Percentiles rank a stretch among this genome's conserved stretches.
Evolutionary conservation across 2,329 filamentous ascomycete genomes (phyloP).

Genomic region (Aspergillus thermomutatus): DNA sequence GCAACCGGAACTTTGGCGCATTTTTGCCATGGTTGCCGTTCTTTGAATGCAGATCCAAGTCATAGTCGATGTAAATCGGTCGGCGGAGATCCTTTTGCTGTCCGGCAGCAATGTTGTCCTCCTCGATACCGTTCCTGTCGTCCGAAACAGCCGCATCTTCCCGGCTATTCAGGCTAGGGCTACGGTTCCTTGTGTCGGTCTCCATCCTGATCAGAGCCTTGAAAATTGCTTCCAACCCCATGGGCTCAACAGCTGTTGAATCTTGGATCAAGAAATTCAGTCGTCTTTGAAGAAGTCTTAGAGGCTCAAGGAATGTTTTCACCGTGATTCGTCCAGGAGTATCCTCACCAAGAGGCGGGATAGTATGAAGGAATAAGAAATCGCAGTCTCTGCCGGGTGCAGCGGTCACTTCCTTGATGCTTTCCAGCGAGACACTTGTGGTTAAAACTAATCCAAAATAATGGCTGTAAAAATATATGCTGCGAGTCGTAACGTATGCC

Average conservation of each 20-base stretch:
- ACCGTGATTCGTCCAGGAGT: conserved; percentile 74
- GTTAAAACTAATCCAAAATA: conserved; percentile 87
- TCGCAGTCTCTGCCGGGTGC: conserved; percentile 89
- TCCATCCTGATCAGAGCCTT: conserved; percentile 73
- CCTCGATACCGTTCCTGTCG: conserved; percentile 46
- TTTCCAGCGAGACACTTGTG: conserved; percentile 70
- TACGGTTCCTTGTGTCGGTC: conserved; percentile 54
- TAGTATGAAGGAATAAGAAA: conserved; percentile 81
- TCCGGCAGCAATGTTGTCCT: conserved; percentile 35
- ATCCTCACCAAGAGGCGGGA: conserved; percentile 59
- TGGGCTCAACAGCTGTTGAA: conserved; percentile 67
- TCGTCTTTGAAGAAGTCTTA: conserved; percentile 75
- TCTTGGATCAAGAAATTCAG: conserved; percentile 84
- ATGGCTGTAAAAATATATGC: conserved; percentile 95
- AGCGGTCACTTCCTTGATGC: conserved; percentile 83
- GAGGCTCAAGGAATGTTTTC: conserved; percentile 88
- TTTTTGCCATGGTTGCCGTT: conserved; percentile 40
- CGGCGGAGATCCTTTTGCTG: conserved; percentile 52
- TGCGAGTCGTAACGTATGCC: conserved; percentile 80
- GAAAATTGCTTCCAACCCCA: conserved; percentile 67
- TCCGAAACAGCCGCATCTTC: conserved; percentile 72
- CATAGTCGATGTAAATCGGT: conserved; percentile 61
- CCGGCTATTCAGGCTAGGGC: conserved; percentile 83
- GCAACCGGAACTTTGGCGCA: conserved; percentile 73
- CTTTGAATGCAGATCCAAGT: conserved; percentile 49